Evolutionary conservation across 2,329 filamentous ascomycete genomes (phyloP).

Genomic region (Aureobasidium sp.): DNA sequence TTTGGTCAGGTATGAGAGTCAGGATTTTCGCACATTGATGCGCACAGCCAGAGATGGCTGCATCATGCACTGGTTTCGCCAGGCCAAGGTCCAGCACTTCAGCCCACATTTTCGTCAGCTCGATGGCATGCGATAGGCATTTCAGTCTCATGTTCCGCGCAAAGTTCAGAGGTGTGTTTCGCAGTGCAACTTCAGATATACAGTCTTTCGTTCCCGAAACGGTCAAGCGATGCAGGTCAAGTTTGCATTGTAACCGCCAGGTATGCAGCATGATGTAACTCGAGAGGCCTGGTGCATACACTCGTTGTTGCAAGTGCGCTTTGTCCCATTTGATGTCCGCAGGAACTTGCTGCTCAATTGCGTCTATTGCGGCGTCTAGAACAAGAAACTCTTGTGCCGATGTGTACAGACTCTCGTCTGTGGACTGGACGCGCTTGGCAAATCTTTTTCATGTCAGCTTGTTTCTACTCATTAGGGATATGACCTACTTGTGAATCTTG

Average conservation of each 20-base stretch:
- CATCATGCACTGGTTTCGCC: slow-evolving; percentile 6
- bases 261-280: slow-evolving; percentile 9
- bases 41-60: slow-evolving; percentile 6
- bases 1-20: slow-evolving; percentile 1
- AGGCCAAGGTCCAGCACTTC: slow-evolving; percentile 8
- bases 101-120: slow-evolving; percentile 10
- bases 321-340: background rate
- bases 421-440: background rate
- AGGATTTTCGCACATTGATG: slow-evolving; percentile 9
- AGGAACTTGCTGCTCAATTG: slow-evolving; percentile 1
- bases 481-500: slow-evolving; percentile 2
- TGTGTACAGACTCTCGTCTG: background rate
- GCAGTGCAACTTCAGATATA: background rate
- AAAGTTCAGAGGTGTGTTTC: background rate
- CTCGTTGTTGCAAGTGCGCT: background rate
- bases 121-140: slow-evolving; percentile 2
- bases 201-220: background rate
- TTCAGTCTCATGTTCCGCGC: background rate
- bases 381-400: background rate
- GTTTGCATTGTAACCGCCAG: slow-evolving; percentile 4
- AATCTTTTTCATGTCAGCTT: background rate
- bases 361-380: background rate
- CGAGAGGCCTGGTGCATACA: background rate
- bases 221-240: background rate
- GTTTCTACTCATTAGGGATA: background rate